Conservation (phyloP, 495 filamentous ascomycete genomes). For the Aspergillus conjunctus region DNA sequence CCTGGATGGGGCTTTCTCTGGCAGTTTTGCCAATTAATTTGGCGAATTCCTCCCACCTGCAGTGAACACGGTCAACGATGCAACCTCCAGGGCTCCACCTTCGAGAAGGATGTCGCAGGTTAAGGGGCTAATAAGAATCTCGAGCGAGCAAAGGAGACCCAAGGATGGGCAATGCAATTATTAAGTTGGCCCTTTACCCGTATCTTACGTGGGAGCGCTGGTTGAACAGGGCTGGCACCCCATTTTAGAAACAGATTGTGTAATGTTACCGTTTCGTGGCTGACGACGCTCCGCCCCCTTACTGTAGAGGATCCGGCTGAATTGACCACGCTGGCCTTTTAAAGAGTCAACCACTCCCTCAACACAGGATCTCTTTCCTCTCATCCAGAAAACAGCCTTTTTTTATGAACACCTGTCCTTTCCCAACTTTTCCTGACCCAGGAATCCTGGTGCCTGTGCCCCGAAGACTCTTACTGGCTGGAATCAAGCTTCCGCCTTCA, state of each 20-base stretch:
- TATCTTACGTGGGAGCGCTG: neutral
- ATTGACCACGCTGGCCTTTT: conserved; percentile 53
- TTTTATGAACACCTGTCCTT: conserved; percentile 42
- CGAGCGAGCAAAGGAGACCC: neutral
- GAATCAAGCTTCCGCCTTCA: conserved; percentile 30
- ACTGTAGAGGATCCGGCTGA: conserved; percentile 22
- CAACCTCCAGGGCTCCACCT: neutral
- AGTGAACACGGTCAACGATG: neutral
- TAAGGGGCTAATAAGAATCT: neutral
- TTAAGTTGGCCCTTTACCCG: neutral
- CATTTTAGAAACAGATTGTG: neutral
- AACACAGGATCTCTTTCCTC: conserved; percentile 22
- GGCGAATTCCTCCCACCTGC: neutral
- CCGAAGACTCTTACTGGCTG: conserved; percentile 19
- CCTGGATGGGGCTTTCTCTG: neutral
- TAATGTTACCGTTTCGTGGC: conserved; percentile 27
- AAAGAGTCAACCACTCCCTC: conserved; percentile 34
- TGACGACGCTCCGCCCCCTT: conserved; percentile 32
- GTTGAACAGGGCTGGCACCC: neutral
- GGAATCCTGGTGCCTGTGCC: conserved; percentile 16
- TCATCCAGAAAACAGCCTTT: conserved; percentile 9
- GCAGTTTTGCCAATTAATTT: neutral
- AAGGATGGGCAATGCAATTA: neutral
- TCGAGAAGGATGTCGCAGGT: neutral
- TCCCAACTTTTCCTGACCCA: conserved; percentile 19